Conservation (phyloP, 2,329 filamentous ascomycete genomes). For the Aspergillus sp. region DNA sequence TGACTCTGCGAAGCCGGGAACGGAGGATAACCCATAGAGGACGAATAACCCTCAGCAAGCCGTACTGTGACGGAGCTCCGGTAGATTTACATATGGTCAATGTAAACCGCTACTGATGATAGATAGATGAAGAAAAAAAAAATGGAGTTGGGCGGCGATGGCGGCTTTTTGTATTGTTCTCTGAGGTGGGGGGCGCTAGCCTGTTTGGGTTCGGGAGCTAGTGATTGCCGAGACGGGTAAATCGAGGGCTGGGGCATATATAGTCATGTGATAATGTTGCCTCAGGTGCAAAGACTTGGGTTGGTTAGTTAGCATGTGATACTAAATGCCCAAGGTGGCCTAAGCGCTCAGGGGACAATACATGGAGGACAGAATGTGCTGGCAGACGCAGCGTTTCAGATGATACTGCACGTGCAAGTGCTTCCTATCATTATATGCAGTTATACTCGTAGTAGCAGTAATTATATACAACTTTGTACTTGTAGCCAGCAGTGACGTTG, state of each 20-base stretch:
- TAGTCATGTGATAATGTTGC: not conserved
- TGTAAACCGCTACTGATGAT: conserved; percentile 50
- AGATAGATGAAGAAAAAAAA: conserved; percentile 34
- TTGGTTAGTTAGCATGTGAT: not conserved
- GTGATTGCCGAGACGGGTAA: conserved; percentile 5
- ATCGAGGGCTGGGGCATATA: conserved; percentile 13
- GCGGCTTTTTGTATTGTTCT: conserved; percentile 24
- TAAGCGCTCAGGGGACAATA: not conserved
- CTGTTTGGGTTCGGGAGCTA: conserved; percentile 10
- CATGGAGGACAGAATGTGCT: not conserved
- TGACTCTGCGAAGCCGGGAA: conserved; percentile 44
- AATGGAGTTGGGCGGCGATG: conserved; percentile 5
- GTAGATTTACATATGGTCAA: conserved; percentile 43
- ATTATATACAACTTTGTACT: not conserved
- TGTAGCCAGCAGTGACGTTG: not conserved
- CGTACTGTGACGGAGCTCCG: conserved; percentile 41
- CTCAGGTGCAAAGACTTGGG: not conserved
- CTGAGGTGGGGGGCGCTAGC: conserved; percentile 14
- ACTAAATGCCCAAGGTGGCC: not conserved
- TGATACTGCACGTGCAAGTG: not conserved
- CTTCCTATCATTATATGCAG: not conserved
- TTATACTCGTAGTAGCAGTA: too few species aligned
- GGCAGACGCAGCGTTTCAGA: too few species aligned
- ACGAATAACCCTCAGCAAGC: conserved; percentile 46
- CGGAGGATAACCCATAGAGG: conserved; percentile 43